phyloP scores from a whole-genome alignment of 805 yeast genomes.

The Teunomyces atbi region DNA sequence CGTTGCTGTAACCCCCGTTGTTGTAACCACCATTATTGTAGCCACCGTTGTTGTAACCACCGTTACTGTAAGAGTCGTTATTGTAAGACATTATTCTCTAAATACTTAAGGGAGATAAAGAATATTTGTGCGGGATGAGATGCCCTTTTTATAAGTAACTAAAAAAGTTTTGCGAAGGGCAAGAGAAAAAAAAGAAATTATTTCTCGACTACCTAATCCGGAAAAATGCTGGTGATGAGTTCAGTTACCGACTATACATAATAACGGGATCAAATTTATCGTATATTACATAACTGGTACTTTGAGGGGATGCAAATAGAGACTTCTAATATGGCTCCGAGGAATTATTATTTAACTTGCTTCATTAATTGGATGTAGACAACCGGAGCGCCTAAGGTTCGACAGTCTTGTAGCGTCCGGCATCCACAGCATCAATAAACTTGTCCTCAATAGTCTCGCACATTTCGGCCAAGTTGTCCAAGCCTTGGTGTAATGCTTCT shows the following conservation, averaged over 20 bases:
- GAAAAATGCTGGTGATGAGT: constrained; percentile 5
- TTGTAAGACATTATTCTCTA: constrained; percentile 38
- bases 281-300: constrained; percentile 3
- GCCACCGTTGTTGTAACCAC: constrained; percentile 24
- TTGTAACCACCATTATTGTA: constrained; percentile 31
- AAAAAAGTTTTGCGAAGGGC: constrained; percentile 3
- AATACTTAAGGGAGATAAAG: background rate
- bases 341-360: background rate
- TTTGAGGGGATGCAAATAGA: constrained; percentile 1
- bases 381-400: constrained; percentile 39
- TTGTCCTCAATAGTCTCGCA: constrained; percentile 82
- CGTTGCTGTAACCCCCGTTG: constrained; percentile 7
- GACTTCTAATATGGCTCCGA: background rate
- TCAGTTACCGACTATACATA: background rate
- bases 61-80: constrained; percentile 23
- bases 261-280: background rate
- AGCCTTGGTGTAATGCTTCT: constrained; percentile 89
- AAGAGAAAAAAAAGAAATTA: constrained; percentile 7
- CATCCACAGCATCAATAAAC: constrained; percentile 66
- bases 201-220: constrained; percentile 9
- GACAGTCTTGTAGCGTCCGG: constrained; percentile 48
- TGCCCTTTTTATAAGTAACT: constrained; percentile 4
- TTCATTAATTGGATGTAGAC: background rate
- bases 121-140: background rate
- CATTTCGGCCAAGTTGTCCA: constrained; percentile 76